Base-by-base conservation (phyloP, 2,329 filamentous ascomycete species). In the Xylaria sp. region DNA sequence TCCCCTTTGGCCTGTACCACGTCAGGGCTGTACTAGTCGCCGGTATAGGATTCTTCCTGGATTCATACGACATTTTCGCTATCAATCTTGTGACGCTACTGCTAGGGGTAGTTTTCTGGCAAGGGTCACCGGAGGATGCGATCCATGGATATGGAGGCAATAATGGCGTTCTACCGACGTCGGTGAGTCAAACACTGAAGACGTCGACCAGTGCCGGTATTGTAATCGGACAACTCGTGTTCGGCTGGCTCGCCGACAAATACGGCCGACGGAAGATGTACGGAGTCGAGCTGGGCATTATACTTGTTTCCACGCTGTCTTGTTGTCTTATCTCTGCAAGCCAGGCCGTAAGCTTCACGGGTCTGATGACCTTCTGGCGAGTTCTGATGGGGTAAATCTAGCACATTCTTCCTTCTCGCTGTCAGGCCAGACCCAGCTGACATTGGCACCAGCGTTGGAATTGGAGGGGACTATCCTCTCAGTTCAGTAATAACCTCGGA, bases 261-360 rank as follows among this genome's bases (percentile, higher is more conserved):
- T 86, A 93, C 65, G 93, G 93, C 55, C 88, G 93, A 51, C 90
- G 93, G 78, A 89, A 88, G 73, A 95, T 97, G 91, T 96, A 96
- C 77, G 93, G 93, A 58, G 84, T 94, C 33, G 92, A 94, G 78
- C 80, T 94, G 59, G 89, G 88, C 66, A 86, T 94, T 71, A 92
- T 94, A 76, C 89, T 93, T 68, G 83, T 91, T 65, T 87, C 89
- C 15, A 94, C 92, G 1, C 80, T 94, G 52, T 89, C 89, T 67
- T 91, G 91, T 76, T 83, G 89, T 23, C 84, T 92, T 31, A 85
- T 88, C 13, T 87, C 89, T 1, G 83, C 86, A 15, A 92, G 90
- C 64, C 84, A 84, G 18, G 83, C 87, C 23, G 85, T 93, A 72
- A 87, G 85, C 56, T 84, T 87, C 67, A 86, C 86, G 12, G 88